A percentile compares a stretch with the other conserved stretches of the same genome.
Evolutionary conservation across 495 filamentous ascomycete species (phyloP).

Genomic region (Neurospora sp.): DNA sequence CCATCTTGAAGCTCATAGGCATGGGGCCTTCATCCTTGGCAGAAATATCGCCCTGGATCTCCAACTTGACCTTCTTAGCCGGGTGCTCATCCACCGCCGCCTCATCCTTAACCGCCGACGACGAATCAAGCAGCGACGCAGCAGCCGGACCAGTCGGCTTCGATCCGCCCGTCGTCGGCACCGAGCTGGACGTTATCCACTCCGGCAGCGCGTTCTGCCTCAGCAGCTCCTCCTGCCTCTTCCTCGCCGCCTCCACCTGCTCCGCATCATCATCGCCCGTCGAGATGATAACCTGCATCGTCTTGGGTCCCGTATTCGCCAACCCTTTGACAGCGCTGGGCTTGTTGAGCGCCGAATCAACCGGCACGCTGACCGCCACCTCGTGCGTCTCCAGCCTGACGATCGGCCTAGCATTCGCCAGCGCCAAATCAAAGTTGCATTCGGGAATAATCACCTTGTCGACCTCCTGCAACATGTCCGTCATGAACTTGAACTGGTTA

Average conservation of each 20-base stretch:
- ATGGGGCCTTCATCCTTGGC: constrained; percentile 28
- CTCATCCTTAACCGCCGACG: constrained; percentile 1
- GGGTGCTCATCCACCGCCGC: constrained; percentile 33
- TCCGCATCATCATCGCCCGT: constrained; percentile 66
- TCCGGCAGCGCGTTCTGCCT: constrained; percentile 77
- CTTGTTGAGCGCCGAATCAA: constrained; percentile 31
- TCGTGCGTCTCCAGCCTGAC: constrained; percentile 50
- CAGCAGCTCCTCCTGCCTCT: constrained; percentile 62
- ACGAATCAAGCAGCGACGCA: constrained; percentile 7
- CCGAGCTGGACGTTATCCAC: constrained; percentile 85
- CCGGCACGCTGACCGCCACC: constrained; percentile 43
- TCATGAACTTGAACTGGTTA: constrained; percentile 74
- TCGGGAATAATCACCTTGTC: constrained; percentile 74
- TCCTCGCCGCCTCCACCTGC: constrained; percentile 53
- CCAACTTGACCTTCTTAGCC: constrained; percentile 46
- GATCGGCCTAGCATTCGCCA: constrained; percentile 48
- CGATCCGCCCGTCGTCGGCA: constrained; percentile 32
- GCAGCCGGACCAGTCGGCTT: constrained; percentile 12
- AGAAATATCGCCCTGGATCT: constrained; percentile 34
- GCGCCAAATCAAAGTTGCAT: constrained; percentile 76
- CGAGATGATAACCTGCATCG: constrained; percentile 71
- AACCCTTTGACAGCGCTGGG: constrained; percentile 66
- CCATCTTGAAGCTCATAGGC: constrained; percentile 43
- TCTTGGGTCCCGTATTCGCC: constrained; percentile 53
- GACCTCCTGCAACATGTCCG: constrained; percentile 76